Evolutionary conservation across 208 protist genomes (phyloP).

Genomic region (Leishmania guyanensis): DNA sequence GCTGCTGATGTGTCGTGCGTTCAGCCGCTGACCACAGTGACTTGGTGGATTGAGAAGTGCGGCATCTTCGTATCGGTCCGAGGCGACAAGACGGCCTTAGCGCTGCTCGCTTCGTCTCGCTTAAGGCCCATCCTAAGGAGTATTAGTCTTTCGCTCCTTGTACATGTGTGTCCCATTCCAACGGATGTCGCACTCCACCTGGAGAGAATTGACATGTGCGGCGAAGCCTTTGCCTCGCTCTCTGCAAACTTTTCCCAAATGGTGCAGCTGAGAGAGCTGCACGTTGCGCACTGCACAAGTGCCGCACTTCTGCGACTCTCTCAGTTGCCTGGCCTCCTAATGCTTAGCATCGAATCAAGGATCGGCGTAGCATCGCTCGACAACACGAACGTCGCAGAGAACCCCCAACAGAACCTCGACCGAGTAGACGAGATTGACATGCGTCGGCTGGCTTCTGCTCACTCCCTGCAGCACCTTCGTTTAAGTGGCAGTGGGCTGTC

Average conservation of each 20-base stretch:
- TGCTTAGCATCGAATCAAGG: slow-evolving; percentile 1
- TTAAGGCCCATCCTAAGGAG: background rate
- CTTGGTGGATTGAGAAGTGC: slow-evolving; percentile 22
- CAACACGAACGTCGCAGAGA: background rate
- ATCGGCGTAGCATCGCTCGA: background rate
- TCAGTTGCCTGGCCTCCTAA: slow-evolving; percentile 1
- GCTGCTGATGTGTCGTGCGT: background rate
- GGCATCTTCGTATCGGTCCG: background rate
- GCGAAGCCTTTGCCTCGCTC: slow-evolving; percentile 12
- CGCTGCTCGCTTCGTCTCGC: background rate
- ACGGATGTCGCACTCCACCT: background rate
- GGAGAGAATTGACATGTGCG: slow-evolving; percentile 10
- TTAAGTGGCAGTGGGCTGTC: slow-evolving; percentile 3
- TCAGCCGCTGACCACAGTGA: background rate
- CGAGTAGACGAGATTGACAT: slow-evolving; percentile 7
- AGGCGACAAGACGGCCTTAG: background rate
- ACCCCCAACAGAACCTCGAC: background rate
- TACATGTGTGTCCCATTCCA: slow-evolving; percentile 5
- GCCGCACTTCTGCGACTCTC: background rate
- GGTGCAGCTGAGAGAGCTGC: slow-evolving; percentile 8
- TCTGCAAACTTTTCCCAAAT: background rate
- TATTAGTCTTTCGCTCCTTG: slow-evolving; percentile 6
- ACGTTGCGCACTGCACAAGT: slow-evolving; percentile 9
- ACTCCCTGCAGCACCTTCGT: background rate
- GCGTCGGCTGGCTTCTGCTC: slow-evolving; percentile 5